A percentile compares a stretch with the other conserved stretches of the same genome.
These are phyloP conservation scores for Blastobotrys ciferrii DNA, from an alignment of 1,139 yeast genomes.

Conservation along the genomic window DNA sequence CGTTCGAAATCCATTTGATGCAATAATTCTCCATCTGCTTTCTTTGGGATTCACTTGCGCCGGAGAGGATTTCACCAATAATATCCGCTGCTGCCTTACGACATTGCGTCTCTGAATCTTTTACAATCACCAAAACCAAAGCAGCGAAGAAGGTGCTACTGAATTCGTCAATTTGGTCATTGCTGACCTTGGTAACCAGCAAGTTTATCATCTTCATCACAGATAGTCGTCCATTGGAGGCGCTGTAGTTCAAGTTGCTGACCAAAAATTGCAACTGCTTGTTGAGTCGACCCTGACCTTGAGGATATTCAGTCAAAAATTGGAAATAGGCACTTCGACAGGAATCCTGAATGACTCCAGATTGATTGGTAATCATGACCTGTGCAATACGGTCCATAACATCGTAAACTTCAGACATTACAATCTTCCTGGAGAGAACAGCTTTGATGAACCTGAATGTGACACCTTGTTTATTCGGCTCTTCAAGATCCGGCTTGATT, in stretches of 20 bases:
- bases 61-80: constrained; percentile 52
- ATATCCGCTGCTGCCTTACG: constrained; percentile 79
- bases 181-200: constrained; percentile 64
- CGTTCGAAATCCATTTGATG: constrained; percentile 64
- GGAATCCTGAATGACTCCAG: constrained; percentile 78
- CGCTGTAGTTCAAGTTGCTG: constrained; percentile 80
- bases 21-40: constrained; percentile 57
- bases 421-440: constrained; percentile 64
- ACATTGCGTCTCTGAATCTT: constrained; percentile 78
- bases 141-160: constrained; percentile 81
- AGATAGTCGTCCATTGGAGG: constrained; percentile 83
- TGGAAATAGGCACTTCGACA: constrained; percentile 82
- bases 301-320: constrained; percentile 92
- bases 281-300: constrained; percentile 80
- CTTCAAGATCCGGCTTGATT: constrained; percentile 84
- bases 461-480: constrained; percentile 83
- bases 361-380: constrained; percentile 88
- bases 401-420: constrained; percentile 88
- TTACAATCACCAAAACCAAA: constrained; percentile 69
- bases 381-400: constrained; percentile 77
- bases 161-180: constrained; percentile 56
- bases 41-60: constrained; percentile 46
- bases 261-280: constrained; percentile 80
- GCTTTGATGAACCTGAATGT: constrained; percentile 84
- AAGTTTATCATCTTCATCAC: constrained; percentile 83